A percentile compares a stretch with the other conserved stretches of the same genome.
Evolutionary conservation across 495 filamentous ascomycete species (phyloP).

Genomic region (Cladorrhinum samala): DNA sequence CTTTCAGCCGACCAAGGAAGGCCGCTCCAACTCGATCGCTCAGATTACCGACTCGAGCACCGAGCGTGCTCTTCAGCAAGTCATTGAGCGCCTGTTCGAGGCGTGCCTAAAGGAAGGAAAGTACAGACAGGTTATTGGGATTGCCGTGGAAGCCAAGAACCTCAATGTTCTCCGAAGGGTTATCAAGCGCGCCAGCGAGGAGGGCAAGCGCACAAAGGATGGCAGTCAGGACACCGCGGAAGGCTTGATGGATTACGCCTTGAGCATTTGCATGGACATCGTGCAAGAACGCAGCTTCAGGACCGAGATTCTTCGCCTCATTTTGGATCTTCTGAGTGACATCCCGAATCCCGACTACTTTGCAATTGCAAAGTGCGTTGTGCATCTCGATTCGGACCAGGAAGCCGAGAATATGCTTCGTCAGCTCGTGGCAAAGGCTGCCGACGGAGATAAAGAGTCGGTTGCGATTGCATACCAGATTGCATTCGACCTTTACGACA

Average conservation of each 20-base stretch:
- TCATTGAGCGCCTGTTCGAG: conserved; percentile 88
- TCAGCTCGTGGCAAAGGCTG: conserved; percentile 73
- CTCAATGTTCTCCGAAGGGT: conserved; percentile 81
- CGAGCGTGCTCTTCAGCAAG: conserved; percentile 66
- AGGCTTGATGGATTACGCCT: conserved; percentile 92
- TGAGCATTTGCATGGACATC: conserved; percentile 95
- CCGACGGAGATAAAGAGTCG: conserved; percentile 64
- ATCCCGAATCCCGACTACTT: conserved; percentile 93
- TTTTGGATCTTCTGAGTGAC: conserved; percentile 81
- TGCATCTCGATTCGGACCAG: conserved; percentile 87
- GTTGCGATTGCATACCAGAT: conserved; percentile 91
- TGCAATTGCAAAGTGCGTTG: conserved; percentile 95
- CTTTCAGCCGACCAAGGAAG: conserved; percentile 51
- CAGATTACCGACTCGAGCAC: conserved; percentile 40
- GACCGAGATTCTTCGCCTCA: conserved; percentile 71
- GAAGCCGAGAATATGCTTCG: conserved; percentile 84
- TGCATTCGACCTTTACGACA: conserved; percentile 96
- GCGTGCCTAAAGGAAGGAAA: conserved; percentile 78
- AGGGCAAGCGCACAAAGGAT: conserved; percentile 62
- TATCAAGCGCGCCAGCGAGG: conserved; percentile 74
- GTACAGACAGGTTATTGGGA: conserved; percentile 97
- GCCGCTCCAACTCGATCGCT: conserved; percentile 41
- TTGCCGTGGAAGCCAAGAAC: conserved; percentile 92
- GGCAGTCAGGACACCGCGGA: conserved; percentile 60
- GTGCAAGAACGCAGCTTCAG: conserved; percentile 89